Conservation (phyloP, 225 moss, liverwort and hornwort genomes). For the Sphagnum tenellum region DNA sequence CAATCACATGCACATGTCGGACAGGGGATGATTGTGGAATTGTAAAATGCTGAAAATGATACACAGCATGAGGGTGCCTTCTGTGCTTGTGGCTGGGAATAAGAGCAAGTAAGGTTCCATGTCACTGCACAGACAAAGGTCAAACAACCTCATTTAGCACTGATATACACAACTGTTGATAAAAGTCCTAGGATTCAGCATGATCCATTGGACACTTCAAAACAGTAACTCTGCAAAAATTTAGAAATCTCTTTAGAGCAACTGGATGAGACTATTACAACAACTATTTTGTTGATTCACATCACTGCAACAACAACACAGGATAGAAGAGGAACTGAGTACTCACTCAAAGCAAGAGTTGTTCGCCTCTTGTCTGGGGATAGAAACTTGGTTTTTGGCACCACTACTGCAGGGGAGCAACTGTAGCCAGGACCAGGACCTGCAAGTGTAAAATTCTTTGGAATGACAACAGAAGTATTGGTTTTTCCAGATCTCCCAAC, state of each 20-base stretch:
- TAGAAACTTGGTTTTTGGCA: conserved; percentile 24
- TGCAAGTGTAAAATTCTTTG: conserved; percentile 39
- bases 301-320: neutral
- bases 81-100: conserved; percentile 28
- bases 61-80: conserved; percentile 48
- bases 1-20: conserved; percentile 39
- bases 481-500: conserved; percentile 22
- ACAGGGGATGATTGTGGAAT: conserved; percentile 49
- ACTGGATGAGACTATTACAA: no score
- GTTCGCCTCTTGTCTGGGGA: conserved; percentile 26
- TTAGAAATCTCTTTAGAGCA: no score
- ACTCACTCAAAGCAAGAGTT: conserved; percentile 43
- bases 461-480: conserved; percentile 26
- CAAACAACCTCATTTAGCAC: no score
- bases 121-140: conserved; percentile 28
- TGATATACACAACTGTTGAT: no score
- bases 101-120: conserved; percentile 40
- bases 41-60: conserved; percentile 52
- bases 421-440: conserved; percentile 54
- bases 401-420: conserved; percentile 8
- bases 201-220: no score
- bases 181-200: no score
- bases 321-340: neutral
- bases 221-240: no score
- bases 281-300: no score